These are phyloP conservation scores for Cryomyces minteri DNA, from an alignment of 495 filamentous ascomycete genomes.

Conservation along the genomic window DNA sequence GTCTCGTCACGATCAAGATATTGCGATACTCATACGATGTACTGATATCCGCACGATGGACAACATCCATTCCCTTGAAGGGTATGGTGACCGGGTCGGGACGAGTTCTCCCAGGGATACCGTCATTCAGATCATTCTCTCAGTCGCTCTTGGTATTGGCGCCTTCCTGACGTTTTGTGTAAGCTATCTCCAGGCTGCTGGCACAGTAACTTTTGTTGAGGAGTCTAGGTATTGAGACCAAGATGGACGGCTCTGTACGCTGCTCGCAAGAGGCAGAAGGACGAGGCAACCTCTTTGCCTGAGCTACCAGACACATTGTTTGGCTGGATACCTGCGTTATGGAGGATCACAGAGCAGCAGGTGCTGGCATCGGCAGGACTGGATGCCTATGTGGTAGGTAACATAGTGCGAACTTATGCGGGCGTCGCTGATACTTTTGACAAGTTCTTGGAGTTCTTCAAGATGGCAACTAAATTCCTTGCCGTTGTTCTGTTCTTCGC, in stretches of 20 bases:
- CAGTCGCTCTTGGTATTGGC: slow-evolving; percentile 32
- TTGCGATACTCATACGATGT: no score
- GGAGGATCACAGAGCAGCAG: slow-evolving; percentile 73
- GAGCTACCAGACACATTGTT: slow-evolving; percentile 73
- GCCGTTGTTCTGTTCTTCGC: slow-evolving; percentile 62
- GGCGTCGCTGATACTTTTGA: no score
- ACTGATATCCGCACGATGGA: slow-evolving; percentile 4
- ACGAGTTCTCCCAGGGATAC: slow-evolving; percentile 30
- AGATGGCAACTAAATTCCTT: slow-evolving; percentile 77
- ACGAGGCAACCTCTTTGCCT: slow-evolving; percentile 56
- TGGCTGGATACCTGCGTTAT: slow-evolving; percentile 88
- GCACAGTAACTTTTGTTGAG: no score
- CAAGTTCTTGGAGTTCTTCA: slow-evolving; percentile 79
- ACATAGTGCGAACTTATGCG: no score
- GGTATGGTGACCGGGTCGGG: slow-evolving; percentile 7
- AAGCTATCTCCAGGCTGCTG: slow-evolving; percentile 9
- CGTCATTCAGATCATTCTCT: slow-evolving; percentile 39
- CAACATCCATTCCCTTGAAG: slow-evolving; percentile 13
- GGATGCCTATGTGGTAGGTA: slow-evolving; percentile 79
- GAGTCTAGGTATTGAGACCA: slow-evolving; percentile 49
- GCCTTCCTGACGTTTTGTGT: slow-evolving; percentile 50
- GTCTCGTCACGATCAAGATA: no score
- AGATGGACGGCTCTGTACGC: slow-evolving; percentile 90
- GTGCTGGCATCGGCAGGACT: slow-evolving; percentile 79
- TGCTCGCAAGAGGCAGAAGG: slow-evolving; percentile 54